A percentile compares a stretch with the other conserved stretches of the same genome.
These are phyloP conservation scores for Vickermania ingenoplastis DNA, from an alignment of 208 protist genomes.

Conservation along the genomic window DNA sequence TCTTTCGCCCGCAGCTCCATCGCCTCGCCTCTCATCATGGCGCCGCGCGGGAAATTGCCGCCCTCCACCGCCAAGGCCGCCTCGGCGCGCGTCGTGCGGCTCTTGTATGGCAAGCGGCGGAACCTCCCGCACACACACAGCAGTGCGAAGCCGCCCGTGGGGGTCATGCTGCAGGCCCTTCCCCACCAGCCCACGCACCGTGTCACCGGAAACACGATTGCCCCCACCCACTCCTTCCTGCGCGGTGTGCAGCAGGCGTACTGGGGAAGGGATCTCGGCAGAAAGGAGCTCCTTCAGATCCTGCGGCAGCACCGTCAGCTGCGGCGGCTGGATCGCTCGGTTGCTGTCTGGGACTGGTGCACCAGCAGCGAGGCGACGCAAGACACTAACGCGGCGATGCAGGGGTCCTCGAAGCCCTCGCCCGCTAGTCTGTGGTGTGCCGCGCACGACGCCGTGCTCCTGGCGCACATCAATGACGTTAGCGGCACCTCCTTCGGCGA, in stretches of 20 bases:
- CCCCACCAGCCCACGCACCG: conserved; percentile 4
- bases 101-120: conserved; percentile 81
- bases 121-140: conserved; percentile 52
- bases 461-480: conserved; percentile 83
- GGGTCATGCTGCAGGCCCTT: conserved; percentile 28
- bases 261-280: conserved; percentile 35
- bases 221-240: background rate
- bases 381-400: conserved; percentile 2
- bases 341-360: conserved; percentile 32
- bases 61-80: too few species aligned
- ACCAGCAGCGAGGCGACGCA: too few species aligned
- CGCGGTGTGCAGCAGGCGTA: conserved; percentile 20
- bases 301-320: conserved; percentile 56
- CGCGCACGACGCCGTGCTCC: conserved; percentile 68
- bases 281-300: conserved; percentile 31
- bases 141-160: conserved; percentile 31
- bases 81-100: conserved; percentile 27
- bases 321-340: conserved; percentile 64
- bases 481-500: conserved; percentile 38
- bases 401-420: background rate
- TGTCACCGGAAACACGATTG: background rate
- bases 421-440: conserved; percentile 37
- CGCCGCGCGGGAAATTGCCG: too few species aligned
- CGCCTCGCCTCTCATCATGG: too few species aligned
- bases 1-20: too few species aligned